A percentile compares a stretch with the other conserved stretches of the same genome.
Conservation (phyloP, 257 asterid species). For the Solanum chiquidenum region DNA sequence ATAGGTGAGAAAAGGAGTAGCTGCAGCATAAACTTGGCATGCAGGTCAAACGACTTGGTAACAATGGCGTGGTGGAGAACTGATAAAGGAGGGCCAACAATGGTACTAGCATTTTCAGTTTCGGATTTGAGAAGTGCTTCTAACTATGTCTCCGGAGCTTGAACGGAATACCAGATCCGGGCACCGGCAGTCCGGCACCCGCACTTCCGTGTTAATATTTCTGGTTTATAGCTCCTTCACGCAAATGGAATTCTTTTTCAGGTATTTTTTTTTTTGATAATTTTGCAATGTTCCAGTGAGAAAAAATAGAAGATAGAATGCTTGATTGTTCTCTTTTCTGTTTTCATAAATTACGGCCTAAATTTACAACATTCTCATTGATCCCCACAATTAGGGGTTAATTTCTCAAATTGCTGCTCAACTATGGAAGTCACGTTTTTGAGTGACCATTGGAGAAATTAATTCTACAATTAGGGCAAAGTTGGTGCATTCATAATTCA, state of each 20-base stretch:
- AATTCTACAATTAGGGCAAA: neutral
- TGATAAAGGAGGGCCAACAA: too few relatives aligned
- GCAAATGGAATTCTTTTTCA: too few relatives aligned
- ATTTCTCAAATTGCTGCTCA: neutral
- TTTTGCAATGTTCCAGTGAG: too few relatives aligned
- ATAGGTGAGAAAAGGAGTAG: neutral
- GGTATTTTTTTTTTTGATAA: too few relatives aligned
- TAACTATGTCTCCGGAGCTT: too few relatives aligned
- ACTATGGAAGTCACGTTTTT: neutral
- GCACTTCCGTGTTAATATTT: too few relatives aligned
- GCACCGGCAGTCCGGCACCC: too few relatives aligned
- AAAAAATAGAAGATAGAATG: neutral
- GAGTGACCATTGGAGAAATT: neutral
- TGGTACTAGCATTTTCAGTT: too few relatives aligned
- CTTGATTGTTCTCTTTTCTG: neutral
- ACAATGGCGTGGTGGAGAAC: neutral
- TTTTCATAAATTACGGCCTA: neutral
- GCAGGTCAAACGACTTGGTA: neutral
- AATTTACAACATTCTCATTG: neutral
- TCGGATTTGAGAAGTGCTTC: too few relatives aligned
- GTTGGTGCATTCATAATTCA: neutral
- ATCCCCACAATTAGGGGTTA: neutral
- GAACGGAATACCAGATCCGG: too few relatives aligned
- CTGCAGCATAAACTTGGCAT: neutral
- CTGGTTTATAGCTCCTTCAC: too few relatives aligned